A percentile compares a stretch with the other conserved stretches of the same genome.
These are phyloP conservation scores for Litsea cubeba DNA, from an alignment of 164 flowering plant species.

Conservation along the genomic window DNA sequence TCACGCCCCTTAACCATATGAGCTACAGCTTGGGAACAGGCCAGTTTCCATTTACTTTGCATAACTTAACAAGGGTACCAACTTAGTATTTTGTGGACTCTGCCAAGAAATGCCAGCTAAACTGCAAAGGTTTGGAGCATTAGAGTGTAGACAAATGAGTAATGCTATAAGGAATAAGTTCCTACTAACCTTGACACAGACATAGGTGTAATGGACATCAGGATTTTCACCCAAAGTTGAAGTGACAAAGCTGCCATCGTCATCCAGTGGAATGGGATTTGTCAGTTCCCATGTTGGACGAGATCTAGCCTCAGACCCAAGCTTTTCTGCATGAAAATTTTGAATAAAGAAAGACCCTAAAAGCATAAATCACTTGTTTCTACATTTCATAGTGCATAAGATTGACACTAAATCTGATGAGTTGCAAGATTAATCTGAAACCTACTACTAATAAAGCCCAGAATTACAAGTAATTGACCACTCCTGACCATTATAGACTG, in stretches of 20 bases:
- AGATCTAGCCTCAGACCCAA: slow-evolving; percentile 27
- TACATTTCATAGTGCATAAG: background rate
- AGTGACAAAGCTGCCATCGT: slow-evolving; percentile 43
- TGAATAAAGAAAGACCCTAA: background rate
- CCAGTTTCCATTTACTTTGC: no score
- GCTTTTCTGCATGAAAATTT: slow-evolving; percentile 44
- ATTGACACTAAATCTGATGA: background rate
- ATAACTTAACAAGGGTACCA: no score
- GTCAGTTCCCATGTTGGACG: slow-evolving; percentile 51
- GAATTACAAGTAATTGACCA: background rate
- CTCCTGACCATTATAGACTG: no score
- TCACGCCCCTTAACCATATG: no score
- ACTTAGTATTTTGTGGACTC: no score
- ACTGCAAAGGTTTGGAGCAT: no score
- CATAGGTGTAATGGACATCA: slow-evolving; percentile 75
- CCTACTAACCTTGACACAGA: slow-evolving; percentile 61
- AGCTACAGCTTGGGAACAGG: no score
- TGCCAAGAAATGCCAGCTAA: no score
- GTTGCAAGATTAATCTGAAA: background rate
- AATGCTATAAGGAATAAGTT: background rate
- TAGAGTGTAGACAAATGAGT: no score
- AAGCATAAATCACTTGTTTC: no score
- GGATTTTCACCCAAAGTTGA: slow-evolving; percentile 47
- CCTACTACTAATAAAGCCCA: slow-evolving; percentile 1
- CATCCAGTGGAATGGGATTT: slow-evolving; percentile 53